A percentile compares a stretch with the other conserved stretches of the same genome.
These are phyloP conservation scores for Crithidia fasciculata DNA, from an alignment of 208 protist genomes.

Conservation along the genomic window DNA sequence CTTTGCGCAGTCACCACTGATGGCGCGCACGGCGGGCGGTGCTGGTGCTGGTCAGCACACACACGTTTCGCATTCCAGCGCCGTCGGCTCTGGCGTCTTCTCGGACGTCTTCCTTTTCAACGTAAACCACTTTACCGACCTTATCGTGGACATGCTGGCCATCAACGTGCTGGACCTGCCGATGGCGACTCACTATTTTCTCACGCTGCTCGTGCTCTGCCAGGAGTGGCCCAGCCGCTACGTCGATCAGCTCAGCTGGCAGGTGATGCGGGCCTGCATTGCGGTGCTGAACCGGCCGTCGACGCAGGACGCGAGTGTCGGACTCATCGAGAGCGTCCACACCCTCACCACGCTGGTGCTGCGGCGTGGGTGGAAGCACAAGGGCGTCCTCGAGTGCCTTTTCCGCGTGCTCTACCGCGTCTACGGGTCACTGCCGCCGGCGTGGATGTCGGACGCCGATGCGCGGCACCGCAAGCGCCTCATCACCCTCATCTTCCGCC, in stretches of 20 bases:
- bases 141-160: constrained; percentile 82
- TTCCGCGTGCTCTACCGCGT: constrained; percentile 73
- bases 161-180: constrained; percentile 84
- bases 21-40: neutral
- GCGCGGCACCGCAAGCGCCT: constrained; percentile 46
- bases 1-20: neutral
- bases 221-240: constrained; percentile 62
- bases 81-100: neutral
- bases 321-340: constrained; percentile 65
- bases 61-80: neutral
- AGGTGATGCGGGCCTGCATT: constrained; percentile 79
- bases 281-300: constrained; percentile 73
- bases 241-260: constrained; percentile 66
- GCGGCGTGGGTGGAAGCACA: constrained; percentile 62
- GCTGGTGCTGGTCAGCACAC: too few relatives aligned
- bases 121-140: constrained; percentile 73
- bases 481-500: constrained; percentile 65
- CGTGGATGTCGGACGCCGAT: constrained; percentile 65
- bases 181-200: constrained; percentile 60
- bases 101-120: constrained; percentile 83
- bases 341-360: constrained; percentile 58
- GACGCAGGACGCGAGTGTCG: constrained; percentile 51
- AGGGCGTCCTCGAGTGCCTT: constrained; percentile 76
- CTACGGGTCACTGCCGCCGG: constrained; percentile 60
- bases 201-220: constrained; percentile 55